Evolutionary conservation across 148 eudicot genomes (phyloP).

Genomic region (Salicornia ramosissima): DNA sequence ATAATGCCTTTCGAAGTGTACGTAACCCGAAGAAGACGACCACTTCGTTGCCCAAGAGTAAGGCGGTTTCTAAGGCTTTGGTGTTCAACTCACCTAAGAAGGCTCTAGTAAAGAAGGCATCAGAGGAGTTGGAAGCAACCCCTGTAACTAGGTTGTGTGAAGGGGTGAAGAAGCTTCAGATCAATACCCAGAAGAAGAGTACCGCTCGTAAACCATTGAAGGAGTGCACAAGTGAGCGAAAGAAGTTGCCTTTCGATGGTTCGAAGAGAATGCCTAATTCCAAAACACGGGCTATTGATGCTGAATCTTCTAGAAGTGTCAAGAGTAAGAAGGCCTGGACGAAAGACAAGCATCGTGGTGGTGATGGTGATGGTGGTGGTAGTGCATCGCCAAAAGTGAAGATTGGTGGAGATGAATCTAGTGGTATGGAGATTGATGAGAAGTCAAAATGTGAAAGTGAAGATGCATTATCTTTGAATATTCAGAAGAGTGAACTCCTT

Average conservation of each 20-base stretch:
- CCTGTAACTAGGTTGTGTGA: conserved; percentile 61
- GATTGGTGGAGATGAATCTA: conserved; percentile 19
- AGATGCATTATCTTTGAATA: conserved; percentile 14
- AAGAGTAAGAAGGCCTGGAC: conserved; percentile 21
- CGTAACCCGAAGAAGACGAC: conserved; percentile 43
- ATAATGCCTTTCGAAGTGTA: conserved; percentile 55
- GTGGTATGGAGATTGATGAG: conserved; percentile 28
- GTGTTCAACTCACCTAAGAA: conserved; percentile 65
- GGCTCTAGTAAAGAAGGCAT: conserved; percentile 33
- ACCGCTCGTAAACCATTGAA: neutral
- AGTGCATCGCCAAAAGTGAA: conserved; percentile 11
- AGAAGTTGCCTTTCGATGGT: conserved; percentile 17
- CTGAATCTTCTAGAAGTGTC: neutral
- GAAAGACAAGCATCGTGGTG: conserved; percentile 16
- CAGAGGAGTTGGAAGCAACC: conserved; percentile 45
- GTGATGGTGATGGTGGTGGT: too few relatives aligned
- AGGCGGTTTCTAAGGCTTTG: conserved; percentile 52
- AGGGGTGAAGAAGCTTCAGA: conserved; percentile 55
- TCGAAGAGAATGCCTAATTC: conserved; percentile 22
- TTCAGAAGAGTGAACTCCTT: conserved; percentile 12
- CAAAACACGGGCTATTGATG: conserved; percentile 21
- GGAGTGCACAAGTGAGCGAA: conserved; percentile 21
- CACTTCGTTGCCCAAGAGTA: conserved; percentile 35
- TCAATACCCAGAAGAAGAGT: conserved; percentile 47
- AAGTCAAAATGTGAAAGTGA: conserved; percentile 23